Evolutionary conservation across 805 yeast genomes (phyloP).

Genomic region (Candida bentonensis): DNA sequence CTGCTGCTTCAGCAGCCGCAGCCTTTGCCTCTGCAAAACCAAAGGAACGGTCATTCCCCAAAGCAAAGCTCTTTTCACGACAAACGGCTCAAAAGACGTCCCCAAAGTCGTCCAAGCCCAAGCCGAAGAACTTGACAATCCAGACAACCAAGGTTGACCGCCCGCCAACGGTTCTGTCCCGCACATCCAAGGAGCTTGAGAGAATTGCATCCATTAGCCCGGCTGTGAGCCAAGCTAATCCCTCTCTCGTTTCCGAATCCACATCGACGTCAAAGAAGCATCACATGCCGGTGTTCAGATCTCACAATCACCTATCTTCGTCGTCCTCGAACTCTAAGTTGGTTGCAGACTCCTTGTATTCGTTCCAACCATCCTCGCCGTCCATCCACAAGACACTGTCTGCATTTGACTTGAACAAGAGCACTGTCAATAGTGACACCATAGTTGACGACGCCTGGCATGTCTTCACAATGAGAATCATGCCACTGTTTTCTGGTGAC

Average conservation of each 20-base stretch:
- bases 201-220: constrained; percentile 23
- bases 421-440: constrained; percentile 22
- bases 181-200: constrained; percentile 23
- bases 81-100: constrained; percentile 15
- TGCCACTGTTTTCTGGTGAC: constrained; percentile 37
- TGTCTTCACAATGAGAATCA: constrained; percentile 27
- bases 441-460: constrained; percentile 37
- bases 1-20: constrained; percentile 21
- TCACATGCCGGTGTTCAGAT: constrained; percentile 25
- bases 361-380: constrained; percentile 25
- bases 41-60: constrained; percentile 14
- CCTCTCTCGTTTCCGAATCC: constrained; percentile 6
- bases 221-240: constrained; percentile 6
- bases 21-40: constrained; percentile 16
- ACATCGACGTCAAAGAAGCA: constrained; percentile 15
- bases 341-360: constrained; percentile 26
- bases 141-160: constrained; percentile 16
- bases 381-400: constrained; percentile 18
- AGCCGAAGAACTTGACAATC: constrained; percentile 13
- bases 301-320: constrained; percentile 27
- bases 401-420: constrained; percentile 18
- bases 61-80: constrained; percentile 22
- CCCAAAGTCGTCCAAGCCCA: constrained; percentile 16
- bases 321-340: constrained; percentile 29
- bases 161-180: constrained; percentile 17